phyloP scores from a whole-genome alignment of 2,329 filamentous ascomycete genomes.

The Thyridium curvatum region DNA sequence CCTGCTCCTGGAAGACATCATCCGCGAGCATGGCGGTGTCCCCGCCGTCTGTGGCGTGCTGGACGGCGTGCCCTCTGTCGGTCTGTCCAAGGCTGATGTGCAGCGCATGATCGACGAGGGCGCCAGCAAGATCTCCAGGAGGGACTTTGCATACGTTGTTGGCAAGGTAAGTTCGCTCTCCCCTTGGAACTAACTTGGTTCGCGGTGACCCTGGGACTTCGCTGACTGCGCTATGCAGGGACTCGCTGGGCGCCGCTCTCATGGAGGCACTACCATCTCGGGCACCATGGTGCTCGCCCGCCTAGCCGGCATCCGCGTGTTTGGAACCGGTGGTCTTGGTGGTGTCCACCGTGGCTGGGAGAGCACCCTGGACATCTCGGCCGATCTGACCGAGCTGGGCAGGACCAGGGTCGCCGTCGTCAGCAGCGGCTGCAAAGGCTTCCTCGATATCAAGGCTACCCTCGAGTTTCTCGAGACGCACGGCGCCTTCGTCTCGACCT shows the following conservation, averaged over 20 bases:
- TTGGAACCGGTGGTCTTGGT: slow-evolving; percentile 90
- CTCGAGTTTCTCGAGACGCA: slow-evolving; percentile 70
- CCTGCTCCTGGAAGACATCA: slow-evolving; percentile 68
- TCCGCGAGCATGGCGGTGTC: slow-evolving; percentile 73
- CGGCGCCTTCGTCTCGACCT: slow-evolving; percentile 80
- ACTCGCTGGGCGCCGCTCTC: slow-evolving; percentile 58
- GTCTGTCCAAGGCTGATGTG: slow-evolving; percentile 67
- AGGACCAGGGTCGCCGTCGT: slow-evolving; percentile 84
- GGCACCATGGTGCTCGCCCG: slow-evolving; percentile 88
- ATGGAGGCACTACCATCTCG: slow-evolving; percentile 89
- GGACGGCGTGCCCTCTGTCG: slow-evolving; percentile 75
- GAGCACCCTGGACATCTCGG: slow-evolving; percentile 84
- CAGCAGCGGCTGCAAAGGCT: slow-evolving; percentile 90
- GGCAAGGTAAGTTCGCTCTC: slow-evolving; percentile 56
- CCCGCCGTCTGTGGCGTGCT: slow-evolving; percentile 89
- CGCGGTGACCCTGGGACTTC: neutral
- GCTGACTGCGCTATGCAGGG: slow-evolving; percentile 37
- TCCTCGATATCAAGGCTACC: slow-evolving; percentile 85
- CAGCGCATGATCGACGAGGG: slow-evolving; percentile 64
- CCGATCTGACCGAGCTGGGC: slow-evolving; percentile 89
- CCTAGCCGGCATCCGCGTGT: slow-evolving; percentile 82
- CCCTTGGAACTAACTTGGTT: slow-evolving; percentile 3
- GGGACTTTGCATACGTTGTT: slow-evolving; percentile 77
- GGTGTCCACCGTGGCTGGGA: slow-evolving; percentile 90
- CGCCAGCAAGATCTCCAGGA: slow-evolving; percentile 77